phyloP scores from a whole-genome alignment of 371 early-diverging fungal genomes.

The Umbelopsis sp. region DNA sequence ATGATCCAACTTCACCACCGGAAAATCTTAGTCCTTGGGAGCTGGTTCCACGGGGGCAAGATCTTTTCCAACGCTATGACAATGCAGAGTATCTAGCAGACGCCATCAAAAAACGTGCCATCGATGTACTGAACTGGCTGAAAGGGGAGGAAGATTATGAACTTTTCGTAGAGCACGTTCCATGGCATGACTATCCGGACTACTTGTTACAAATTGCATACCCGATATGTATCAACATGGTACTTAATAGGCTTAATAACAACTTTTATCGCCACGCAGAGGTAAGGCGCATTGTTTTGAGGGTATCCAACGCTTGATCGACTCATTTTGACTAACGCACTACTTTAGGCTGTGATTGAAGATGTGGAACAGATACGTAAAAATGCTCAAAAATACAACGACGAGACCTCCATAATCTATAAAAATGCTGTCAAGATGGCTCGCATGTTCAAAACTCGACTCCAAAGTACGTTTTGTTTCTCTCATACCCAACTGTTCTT shows the following conservation, averaged over 20 bases:
- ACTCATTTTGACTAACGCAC: background rate
- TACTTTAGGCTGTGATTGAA: constrained; percentile 59
- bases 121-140: constrained; percentile 42
- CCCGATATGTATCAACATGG: constrained; percentile 69
- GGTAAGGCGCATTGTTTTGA: constrained; percentile 26
- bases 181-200: constrained; percentile 64
- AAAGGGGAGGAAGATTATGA: constrained; percentile 48
- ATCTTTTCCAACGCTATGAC: constrained; percentile 42
- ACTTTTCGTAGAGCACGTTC: constrained; percentile 70
- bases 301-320: background rate
- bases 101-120: constrained; percentile 36
- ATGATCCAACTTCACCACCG: constrained; percentile 35
- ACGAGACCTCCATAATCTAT: constrained; percentile 61
- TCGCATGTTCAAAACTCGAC: constrained; percentile 57
- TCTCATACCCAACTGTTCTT: background rate
- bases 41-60: constrained; percentile 41
- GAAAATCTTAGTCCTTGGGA: constrained; percentile 62
- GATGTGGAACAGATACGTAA: constrained; percentile 69
- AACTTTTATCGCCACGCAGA: constrained; percentile 66
- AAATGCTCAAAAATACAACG: constrained; percentile 72
- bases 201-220: constrained; percentile 72
- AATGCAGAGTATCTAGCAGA: constrained; percentile 22
- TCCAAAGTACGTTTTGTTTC: constrained; percentile 40
- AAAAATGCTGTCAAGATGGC: constrained; percentile 61
- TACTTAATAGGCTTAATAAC: constrained; percentile 57